Base-by-base conservation (phyloP, 306 rosid genomes). In the Casuarina equisetifolia region DNA sequence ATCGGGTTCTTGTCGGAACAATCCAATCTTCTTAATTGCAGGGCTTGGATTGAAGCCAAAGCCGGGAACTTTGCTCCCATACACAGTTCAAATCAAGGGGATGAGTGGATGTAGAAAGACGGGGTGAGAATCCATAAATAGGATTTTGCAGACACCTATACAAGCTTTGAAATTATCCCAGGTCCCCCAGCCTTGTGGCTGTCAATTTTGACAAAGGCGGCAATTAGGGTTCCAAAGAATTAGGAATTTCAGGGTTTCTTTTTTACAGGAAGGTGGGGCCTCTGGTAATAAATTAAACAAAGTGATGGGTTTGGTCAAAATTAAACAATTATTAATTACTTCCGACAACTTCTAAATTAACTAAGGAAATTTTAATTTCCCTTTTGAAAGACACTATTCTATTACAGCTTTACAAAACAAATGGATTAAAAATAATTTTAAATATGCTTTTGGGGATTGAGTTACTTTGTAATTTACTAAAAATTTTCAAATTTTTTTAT, bases 161-260 rank as follows among this genome's bases (percentile, higher is more conserved):
- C 57, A 79, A 16, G 10, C 46, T 64, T 17, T 15, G 39, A 25
- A 7, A 0, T 2, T 16, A 39, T 11, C 2, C 4, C 19, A 1
- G 13, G 50, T 42, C 3, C 32, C 32, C 32, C n/a, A 17, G 36
- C 17, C 9, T 25, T 5, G 74, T n/a, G 4, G 74, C 51, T 0
- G 12, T 53, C 9, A 10, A 15, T 50, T 19, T 5, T 25, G 39
- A 9, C 55, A 12, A 52, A 1, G 32, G 2, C 1, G 38, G 8
- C 3, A 79, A 13, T 38, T 61, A 79, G 72, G 85, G 82, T 54
- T 82, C 82, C 85, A 50, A 76, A 36, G 25, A 1, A 15, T 45
- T 69, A 45, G 78, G 86, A 86, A 76, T 42, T 42, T 46, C 5
- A 20, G 42, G 42, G 40, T 2, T 25, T 20, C 2, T 39, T 25